A percentile compares a stretch with the other conserved stretches of the same genome.
phyloP scores from a whole-genome alignment of 257 asterid genomes.

The Lavandula angustifolia region DNA sequence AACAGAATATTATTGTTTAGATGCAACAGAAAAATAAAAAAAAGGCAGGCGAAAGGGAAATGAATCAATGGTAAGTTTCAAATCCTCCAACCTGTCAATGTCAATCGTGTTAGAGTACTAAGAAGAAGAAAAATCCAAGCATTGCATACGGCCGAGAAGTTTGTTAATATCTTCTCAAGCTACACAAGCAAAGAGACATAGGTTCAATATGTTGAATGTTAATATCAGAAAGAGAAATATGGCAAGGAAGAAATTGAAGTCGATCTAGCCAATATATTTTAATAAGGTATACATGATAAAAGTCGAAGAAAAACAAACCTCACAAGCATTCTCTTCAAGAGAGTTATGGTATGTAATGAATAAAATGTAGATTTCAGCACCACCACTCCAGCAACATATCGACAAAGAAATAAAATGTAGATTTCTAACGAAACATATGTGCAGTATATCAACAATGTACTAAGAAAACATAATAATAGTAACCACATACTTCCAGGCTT shows the following conservation, averaged over 20 bases:
- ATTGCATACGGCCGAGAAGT: not conserved
- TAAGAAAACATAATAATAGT: not conserved
- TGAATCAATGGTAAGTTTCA: conserved; percentile 66
- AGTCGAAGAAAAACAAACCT: conserved; percentile 35
- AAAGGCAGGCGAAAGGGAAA: conserved; percentile 10
- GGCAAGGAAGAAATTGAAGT: not conserved
- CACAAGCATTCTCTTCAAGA: conserved; percentile 99
- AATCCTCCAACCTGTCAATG: conserved; percentile 86
- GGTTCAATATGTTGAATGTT: not conserved
- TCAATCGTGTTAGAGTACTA: conserved; percentile 22
- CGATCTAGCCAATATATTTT: conserved; percentile 3
- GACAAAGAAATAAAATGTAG: too few species aligned
- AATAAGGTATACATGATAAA: conserved; percentile 2
- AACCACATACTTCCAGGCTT: not conserved
- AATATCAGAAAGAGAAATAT: conserved; percentile 1
- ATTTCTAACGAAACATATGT: not conserved
- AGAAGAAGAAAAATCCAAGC: conserved; percentile 1
- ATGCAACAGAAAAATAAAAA: too few species aligned
- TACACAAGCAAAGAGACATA: not conserved
- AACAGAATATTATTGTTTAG: too few species aligned
- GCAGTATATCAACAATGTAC: not conserved
- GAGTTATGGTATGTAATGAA: conserved; percentile 90
- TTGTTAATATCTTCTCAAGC: too few species aligned
- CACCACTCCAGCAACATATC: too few species aligned
- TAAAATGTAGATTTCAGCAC: conserved; percentile 99